Conservation (phyloP, 371 early-diverging fungal species). For the Apophysomyces ossiformis region DNA sequence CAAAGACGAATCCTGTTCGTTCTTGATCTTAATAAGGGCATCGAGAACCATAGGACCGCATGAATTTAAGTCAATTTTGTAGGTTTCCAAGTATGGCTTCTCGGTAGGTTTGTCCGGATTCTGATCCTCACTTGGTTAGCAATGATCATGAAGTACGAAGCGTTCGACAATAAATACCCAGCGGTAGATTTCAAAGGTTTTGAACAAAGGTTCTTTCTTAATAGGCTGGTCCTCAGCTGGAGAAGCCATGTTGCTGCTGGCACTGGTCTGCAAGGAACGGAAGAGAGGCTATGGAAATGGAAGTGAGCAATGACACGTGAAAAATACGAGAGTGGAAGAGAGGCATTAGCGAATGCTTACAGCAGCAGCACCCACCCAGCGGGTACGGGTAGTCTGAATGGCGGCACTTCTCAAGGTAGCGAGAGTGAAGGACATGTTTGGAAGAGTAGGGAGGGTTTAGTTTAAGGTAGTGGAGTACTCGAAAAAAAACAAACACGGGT, state of each 20-base stretch:
- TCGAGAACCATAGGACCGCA: slow-evolving; percentile 97
- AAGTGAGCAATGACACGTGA: neutral
- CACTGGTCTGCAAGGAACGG: slow-evolving; percentile 42
- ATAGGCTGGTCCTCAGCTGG: slow-evolving; percentile 29
- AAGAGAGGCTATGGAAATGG: slow-evolving; percentile 37
- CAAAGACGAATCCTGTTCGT: slow-evolving; percentile 91
- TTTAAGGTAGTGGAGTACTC: neutral
- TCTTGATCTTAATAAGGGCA: slow-evolving; percentile 95
- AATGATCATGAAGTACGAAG: neutral
- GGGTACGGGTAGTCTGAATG: slow-evolving; percentile 17
- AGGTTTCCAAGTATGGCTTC: slow-evolving; percentile 89
- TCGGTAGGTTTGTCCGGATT: slow-evolving; percentile 89
- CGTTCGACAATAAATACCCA: slow-evolving; percentile 61
- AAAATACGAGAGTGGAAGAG: neutral
- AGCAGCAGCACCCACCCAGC: slow-evolving; percentile 23
- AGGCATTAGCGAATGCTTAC: slow-evolving; percentile 19
- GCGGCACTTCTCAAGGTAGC: slow-evolving; percentile 23
- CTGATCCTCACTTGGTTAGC: slow-evolving; percentile 34
- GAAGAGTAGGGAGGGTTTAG: slow-evolving; percentile 17
- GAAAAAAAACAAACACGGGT: slow-evolving; percentile 11
- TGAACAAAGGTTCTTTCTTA: slow-evolving; percentile 60
- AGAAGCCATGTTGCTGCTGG: slow-evolving; percentile 44
- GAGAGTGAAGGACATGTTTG: slow-evolving; percentile 25
- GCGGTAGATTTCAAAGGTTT: slow-evolving; percentile 85
- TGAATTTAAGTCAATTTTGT: slow-evolving; percentile 85